Conservation (phyloP, 2,329 filamentous ascomycete species). For the Fusarium coffeatum region DNA sequence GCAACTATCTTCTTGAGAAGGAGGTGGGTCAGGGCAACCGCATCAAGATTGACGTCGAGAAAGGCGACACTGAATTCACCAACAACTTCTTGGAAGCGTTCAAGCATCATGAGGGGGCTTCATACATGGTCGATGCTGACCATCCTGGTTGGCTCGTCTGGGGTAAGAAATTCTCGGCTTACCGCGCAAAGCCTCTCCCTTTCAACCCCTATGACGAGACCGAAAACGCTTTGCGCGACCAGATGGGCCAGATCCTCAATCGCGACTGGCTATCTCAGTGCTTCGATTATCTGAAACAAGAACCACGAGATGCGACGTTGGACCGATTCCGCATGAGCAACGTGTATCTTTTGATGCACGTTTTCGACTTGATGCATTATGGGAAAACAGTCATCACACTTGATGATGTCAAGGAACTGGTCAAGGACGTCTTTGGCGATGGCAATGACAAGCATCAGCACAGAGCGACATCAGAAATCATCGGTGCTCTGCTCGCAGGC, state of each 20-base stretch:
- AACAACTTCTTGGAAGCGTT: constrained; percentile 82
- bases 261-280: constrained; percentile 87
- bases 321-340: constrained; percentile 93
- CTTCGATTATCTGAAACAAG: constrained; percentile 96
- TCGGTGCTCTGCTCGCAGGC: constrained; percentile 85
- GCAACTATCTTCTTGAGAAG: constrained; percentile 84
- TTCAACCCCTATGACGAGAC: constrained; percentile 82
- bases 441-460: constrained; percentile 98
- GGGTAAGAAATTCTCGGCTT: constrained; percentile 87
- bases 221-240: constrained; percentile 77
- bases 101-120: constrained; percentile 71
- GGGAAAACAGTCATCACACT: constrained; percentile 82
- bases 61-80: constrained; percentile 83
- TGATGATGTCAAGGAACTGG: constrained; percentile 87
- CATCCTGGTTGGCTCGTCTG: constrained; percentile 97
- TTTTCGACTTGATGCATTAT: constrained; percentile 89
- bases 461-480: constrained; percentile 91
- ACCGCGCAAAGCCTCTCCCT: constrained; percentile 74
- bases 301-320: constrained; percentile 82
- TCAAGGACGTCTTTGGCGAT: constrained; percentile 83
- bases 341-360: constrained; percentile 86
- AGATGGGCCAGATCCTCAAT: constrained; percentile 84
- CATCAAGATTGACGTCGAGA: constrained; percentile 76
- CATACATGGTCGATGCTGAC: constrained; percentile 92
- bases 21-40: constrained; percentile 79